Evolutionary conservation across 495 filamentous ascomycete genomes (phyloP), one percentile per base, ranked within the genome.

Genomic region (Aspergillus kassunensis): DNA sequence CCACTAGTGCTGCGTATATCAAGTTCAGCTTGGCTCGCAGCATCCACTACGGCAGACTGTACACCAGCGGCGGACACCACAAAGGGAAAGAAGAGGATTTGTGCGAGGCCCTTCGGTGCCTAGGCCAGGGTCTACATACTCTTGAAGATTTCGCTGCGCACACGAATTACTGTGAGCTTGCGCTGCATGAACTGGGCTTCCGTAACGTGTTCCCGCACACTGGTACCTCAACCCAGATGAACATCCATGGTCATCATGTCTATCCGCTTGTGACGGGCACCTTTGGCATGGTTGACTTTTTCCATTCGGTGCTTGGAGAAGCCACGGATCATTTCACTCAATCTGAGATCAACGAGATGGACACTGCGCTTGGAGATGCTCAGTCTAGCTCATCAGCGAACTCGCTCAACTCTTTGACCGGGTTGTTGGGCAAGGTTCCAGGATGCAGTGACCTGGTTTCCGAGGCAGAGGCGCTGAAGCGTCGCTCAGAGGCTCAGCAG

Each of bases 71-170:
- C 13, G 70, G 78, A 9, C 68, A 61, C 40, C 31, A 33, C n/a
- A 78, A 75, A 20, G 90, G 90, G 25, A 85, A 83, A 44, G 91
- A 97, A 47, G 83, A 82, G 39, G 91, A 98, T 62, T 76, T 98
- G 3, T 92, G 80, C 61, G 93, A 98, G 68, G 93, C 92, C 12
- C 73, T 98, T 54, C 78, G 92, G 18, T 89, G 84, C 61, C 77
- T 98, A 6, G 93, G 93, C 0, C 93, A 98, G 68, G 87, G 86
- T 16, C 80, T 98, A 2, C 93, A 98, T 70, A 93, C 88, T 56
- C 76, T 97, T 43, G 93, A 98, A 65, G 92, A 98, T 65, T 98
- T 96, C 59, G 88, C 87, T 15, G 93, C 93, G 4, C 93, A 98
- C 64, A 91, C 88, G 31, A 98, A 98, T 64, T 96, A 98, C 67